Conservation (phyloP, 345 rosid species). For the Citrus trifoliata region DNA sequence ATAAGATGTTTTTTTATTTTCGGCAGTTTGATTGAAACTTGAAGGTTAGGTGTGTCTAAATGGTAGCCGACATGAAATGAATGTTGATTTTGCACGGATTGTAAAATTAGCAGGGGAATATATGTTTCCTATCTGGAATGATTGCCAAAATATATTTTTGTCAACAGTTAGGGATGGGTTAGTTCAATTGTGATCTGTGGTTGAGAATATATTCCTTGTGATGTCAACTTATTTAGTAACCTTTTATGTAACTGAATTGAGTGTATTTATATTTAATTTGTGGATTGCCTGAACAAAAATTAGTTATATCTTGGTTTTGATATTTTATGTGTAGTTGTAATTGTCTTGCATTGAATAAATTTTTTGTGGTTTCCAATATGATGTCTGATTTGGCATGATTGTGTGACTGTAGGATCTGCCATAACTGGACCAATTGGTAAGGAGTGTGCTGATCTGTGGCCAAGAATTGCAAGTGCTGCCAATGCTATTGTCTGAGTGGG, state of each 20-base stretch:
- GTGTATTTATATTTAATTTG: background rate
- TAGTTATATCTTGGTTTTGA: background rate
- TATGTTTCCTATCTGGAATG: background rate
- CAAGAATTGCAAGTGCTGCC: conserved; percentile 85
- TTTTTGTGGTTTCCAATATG: background rate
- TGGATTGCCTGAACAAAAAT: background rate
- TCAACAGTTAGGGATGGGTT: background rate
- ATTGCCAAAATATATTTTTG: background rate
- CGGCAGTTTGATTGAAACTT: background rate
- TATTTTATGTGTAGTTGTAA: background rate
- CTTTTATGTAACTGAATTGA: background rate
- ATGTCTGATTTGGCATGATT: background rate
- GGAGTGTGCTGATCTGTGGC: conserved; percentile 80
- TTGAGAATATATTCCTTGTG: background rate
- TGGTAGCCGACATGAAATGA: background rate
- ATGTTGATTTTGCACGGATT: background rate
- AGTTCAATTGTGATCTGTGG: background rate
- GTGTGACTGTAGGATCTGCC: conserved; percentile 42
- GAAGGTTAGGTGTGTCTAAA: background rate
- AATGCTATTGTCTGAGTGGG: conserved; percentile 46
- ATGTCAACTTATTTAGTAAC: background rate
- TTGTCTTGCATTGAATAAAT: background rate
- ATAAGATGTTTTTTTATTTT: background rate
- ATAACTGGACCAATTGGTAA: conserved; percentile 64
- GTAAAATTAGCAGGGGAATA: background rate